Evolutionary conservation across 2,329 filamentous ascomycete species (phyloP).

Genomic region (Diaporthe eres): DNA sequence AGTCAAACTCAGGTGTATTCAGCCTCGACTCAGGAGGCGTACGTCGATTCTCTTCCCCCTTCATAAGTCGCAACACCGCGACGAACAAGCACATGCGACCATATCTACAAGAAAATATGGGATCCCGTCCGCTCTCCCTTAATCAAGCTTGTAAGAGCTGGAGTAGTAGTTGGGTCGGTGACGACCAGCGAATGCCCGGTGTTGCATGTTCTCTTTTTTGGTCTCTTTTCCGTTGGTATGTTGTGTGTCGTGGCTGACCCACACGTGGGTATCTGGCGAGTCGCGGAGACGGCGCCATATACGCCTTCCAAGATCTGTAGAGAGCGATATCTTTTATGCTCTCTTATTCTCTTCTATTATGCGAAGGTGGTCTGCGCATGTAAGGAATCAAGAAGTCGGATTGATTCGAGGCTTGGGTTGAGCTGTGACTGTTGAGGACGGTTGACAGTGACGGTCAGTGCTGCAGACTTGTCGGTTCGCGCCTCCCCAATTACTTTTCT

Average conservation of each 20-base stretch:
- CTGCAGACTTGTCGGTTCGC: background rate
- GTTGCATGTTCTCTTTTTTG: constrained; percentile 9
- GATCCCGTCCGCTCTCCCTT: constrained; percentile 35
- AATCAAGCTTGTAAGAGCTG: constrained; percentile 28
- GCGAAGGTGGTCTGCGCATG: too few species aligned
- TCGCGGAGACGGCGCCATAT: background rate
- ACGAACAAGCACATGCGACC: background rate
- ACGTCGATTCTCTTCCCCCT: too few species aligned
- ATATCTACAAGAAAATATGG: constrained; percentile 36
- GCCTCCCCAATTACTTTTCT: too few species aligned
- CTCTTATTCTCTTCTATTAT: background rate
- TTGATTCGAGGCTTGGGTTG: background rate
- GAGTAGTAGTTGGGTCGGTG: constrained; percentile 32
- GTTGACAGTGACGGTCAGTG: too few species aligned
- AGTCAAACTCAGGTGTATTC: too few species aligned
- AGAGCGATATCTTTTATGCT: background rate
- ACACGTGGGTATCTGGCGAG: background rate
- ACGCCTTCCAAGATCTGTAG: background rate
- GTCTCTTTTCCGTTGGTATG: background rate
- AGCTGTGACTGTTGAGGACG: background rate
- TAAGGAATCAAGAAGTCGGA: too few species aligned
- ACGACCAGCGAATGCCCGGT: constrained; percentile 32
- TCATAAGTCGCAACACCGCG: background rate
- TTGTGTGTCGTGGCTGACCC: background rate
- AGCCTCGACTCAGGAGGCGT: background rate